Conservation (phyloP, 192 early-diverging fungal genomes). For the Coemansia guatemalensis region DNA sequence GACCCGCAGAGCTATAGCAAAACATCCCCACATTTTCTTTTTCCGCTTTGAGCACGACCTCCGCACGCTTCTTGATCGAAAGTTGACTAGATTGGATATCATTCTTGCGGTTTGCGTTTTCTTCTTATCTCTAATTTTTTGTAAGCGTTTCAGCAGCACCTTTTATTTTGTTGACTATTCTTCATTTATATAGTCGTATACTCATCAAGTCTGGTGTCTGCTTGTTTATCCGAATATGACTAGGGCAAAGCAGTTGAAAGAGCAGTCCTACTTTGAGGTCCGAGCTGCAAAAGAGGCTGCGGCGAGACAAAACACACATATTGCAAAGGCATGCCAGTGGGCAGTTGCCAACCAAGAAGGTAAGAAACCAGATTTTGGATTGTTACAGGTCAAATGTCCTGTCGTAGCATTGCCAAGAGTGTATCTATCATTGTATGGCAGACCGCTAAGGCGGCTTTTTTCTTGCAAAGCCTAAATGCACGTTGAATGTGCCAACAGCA, state of each 20-base stretch:
- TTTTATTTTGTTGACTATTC: conserved; percentile 7
- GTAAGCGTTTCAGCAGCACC: too few relatives aligned
- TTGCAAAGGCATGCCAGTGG: conserved; percentile 28
- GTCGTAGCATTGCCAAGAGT: neutral
- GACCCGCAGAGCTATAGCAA: too few relatives aligned
- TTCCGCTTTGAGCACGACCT: too few relatives aligned
- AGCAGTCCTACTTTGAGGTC: conserved; percentile 20
- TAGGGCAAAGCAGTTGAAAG: conserved; percentile 20
- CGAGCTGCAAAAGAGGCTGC: conserved; percentile 17
- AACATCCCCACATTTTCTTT: too few relatives aligned
- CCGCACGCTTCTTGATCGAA: neutral
- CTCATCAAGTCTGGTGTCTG: neutral
- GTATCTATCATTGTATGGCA: neutral
- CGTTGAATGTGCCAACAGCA: neutral
- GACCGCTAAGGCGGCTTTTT: neutral
- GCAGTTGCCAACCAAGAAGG: conserved; percentile 40
- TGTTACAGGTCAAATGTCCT: neutral
- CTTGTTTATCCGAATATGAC: conserved; percentile 24
- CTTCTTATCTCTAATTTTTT: neutral
- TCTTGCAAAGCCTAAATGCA: neutral
- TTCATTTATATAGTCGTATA: neutral
- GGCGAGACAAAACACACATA: neutral
- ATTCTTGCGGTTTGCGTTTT: neutral
- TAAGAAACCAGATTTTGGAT: neutral
- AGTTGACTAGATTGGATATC: neutral